Conservation (phyloP, 129 eudicot genomes). For the Escallonia herrerae region DNA sequence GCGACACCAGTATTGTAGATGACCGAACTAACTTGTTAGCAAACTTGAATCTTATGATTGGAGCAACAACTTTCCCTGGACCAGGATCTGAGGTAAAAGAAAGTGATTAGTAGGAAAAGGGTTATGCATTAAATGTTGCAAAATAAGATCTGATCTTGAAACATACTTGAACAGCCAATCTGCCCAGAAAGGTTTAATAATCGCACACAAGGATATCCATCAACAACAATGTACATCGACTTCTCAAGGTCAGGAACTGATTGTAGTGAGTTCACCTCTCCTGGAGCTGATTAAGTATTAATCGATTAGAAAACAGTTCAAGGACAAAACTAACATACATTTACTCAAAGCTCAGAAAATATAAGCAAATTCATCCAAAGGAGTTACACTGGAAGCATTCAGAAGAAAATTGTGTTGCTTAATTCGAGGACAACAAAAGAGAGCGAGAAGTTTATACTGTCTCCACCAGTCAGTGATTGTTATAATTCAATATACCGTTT, state of each 20-base stretch:
- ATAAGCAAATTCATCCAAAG: too few relatives aligned
- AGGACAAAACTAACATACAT: background rate
- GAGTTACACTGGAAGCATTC: background rate
- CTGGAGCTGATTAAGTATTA: slow-evolving; percentile 41
- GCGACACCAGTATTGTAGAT: slow-evolving; percentile 61
- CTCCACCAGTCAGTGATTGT: background rate
- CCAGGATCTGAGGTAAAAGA: slow-evolving; percentile 64
- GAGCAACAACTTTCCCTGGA: slow-evolving; percentile 81
- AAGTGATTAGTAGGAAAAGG: slow-evolving; percentile 4
- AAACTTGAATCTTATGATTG: slow-evolving; percentile 43
- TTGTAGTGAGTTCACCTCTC: slow-evolving; percentile 39
- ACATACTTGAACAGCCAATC: slow-evolving; percentile 94
- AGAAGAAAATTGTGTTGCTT: background rate
- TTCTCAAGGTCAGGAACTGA: slow-evolving; percentile 97
- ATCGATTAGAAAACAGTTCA: background rate
- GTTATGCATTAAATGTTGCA: background rate
- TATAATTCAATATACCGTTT: too few relatives aligned
- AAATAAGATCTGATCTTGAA: slow-evolving; percentile 10
- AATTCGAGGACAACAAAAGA: background rate
- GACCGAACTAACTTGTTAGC: slow-evolving; percentile 32
- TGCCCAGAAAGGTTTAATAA: slow-evolving; percentile 87
- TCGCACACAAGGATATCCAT: slow-evolving; percentile 95
- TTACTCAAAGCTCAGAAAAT: too few relatives aligned
- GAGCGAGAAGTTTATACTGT: background rate
- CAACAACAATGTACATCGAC: slow-evolving; percentile 71